Conservation (phyloP, 1,284 basidiomycete species). For the Porodaedalea pini region DNA sequence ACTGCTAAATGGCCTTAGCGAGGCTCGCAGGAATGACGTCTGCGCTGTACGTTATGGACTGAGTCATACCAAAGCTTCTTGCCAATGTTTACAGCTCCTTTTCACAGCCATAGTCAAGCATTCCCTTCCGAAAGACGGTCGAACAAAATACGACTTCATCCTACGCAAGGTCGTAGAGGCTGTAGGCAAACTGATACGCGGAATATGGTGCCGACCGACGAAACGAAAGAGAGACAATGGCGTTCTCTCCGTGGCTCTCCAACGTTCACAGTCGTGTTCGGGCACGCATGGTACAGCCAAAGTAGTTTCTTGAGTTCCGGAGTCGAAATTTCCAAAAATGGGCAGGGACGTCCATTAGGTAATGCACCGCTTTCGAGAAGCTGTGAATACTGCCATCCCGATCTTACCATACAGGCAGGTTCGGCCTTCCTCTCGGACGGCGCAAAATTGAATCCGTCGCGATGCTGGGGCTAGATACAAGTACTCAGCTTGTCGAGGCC, state of each 20-base stretch:
- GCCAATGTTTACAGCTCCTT: neutral
- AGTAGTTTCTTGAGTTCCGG: slow-evolving; percentile 1
- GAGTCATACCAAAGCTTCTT: neutral
- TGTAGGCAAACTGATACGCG: neutral
- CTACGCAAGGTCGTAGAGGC: neutral
- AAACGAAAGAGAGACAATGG: neutral
- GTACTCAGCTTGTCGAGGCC: slow-evolving; percentile 12
- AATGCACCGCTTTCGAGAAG: slow-evolving; percentile 2
- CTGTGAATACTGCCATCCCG: neutral
- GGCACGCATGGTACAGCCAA: slow-evolving; percentile 3
- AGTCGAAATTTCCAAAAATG: neutral
- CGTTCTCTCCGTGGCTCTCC: neutral
- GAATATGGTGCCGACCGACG: neutral
- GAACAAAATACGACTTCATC: neutral
- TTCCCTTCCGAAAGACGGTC: neutral
- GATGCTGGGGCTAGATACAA: slow-evolving; percentile 16
- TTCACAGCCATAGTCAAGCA: slow-evolving; percentile 5
- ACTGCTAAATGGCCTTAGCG: neutral
- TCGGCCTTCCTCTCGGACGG: slow-evolving; percentile 8
- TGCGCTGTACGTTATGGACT: neutral
- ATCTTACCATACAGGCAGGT: no score
- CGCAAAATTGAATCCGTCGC: slow-evolving; percentile 9
- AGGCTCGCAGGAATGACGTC: neutral
- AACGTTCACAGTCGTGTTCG: neutral
- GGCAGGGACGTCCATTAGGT: neutral